These are phyloP conservation scores for Neoarthrinium moseri DNA, from an alignment of 2,329 filamentous ascomycete species.

Conservation along the genomic window DNA sequence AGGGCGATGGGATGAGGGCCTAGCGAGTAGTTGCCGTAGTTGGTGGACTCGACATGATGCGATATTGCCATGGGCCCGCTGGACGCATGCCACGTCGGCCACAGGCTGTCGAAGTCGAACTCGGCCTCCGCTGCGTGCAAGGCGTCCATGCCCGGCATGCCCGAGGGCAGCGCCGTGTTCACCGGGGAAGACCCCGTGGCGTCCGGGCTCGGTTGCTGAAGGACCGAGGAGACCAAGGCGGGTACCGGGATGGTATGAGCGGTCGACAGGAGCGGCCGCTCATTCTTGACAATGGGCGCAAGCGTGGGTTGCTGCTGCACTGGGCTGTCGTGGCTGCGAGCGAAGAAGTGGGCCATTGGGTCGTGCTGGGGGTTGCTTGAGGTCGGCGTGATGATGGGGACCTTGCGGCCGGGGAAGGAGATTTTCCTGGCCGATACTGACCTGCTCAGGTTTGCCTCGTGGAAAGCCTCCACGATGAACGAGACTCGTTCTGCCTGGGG, in stretches of 20 bases:
- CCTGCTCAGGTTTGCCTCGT: conserved; percentile 34
- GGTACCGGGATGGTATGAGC: conserved; percentile 13
- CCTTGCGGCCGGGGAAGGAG: conserved; percentile 22
- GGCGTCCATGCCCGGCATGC: conserved; percentile 20
- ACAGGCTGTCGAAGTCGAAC: conserved; percentile 36
- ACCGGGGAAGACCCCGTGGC: conserved; percentile 21
- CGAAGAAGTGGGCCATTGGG: conserved; percentile 28
- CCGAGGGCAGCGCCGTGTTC: conserved; percentile 18
- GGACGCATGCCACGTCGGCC: conserved; percentile 22
- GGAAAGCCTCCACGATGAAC: conserved; percentile 50
- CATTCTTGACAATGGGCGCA: conserved; percentile 16
- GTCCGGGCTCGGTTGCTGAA: conserved; percentile 30
- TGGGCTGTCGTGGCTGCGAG: conserved; percentile 11
- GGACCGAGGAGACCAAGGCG: conserved; percentile 20
- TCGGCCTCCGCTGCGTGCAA: conserved; percentile 29
- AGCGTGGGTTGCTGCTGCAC: conserved; percentile 13
- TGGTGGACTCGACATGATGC: conserved; percentile 12
- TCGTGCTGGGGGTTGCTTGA: conserved; percentile 23
- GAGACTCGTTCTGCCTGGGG: conserved; percentile 47
- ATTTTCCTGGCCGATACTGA: conserved; percentile 20
- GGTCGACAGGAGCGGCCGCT: conserved; percentile 8
- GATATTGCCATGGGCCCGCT: neutral
- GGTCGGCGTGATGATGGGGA: conserved; percentile 24
- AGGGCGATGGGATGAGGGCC: conserved; percentile 13
- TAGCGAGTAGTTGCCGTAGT: conserved; percentile 18